Evolutionary conservation across 2,329 filamentous ascomycete species (phyloP), one percentile per base, ranked within the genome.

Genomic region (Xylariaceae sp.): DNA sequence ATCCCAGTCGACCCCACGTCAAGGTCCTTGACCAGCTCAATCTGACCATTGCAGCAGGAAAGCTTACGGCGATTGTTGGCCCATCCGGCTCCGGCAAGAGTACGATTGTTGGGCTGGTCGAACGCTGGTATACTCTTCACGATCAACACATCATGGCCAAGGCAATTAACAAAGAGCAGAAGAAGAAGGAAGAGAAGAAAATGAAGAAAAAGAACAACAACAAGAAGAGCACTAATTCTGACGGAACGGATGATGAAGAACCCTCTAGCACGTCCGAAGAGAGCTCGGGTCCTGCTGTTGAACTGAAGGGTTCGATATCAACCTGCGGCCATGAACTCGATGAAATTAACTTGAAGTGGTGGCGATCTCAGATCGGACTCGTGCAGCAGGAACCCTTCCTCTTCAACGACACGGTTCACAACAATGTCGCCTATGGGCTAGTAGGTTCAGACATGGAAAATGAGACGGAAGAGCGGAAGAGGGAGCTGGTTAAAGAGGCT

Each of bases 21-120:
- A 82, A 81, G 62, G 80, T 89, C 0, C 69, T 89, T 1, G 77
- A 87, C 60, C 71, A 76, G 2, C 68, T 89, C 2, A 76, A 78
- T 61, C 70, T 88, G 6, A 73, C 68, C 0, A 80, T 89, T 53
- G 74, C 80, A 56, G 76, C 80, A 6, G 84, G 85, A 26, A 86
- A 87, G 64, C 79, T 85, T 2, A 89, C 86, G 0, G 87, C 87
- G 2, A 85, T 91, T 19, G 87, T 91, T 26, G 87, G 87, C 0
- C 80, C 85, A 0, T 88, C 84, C 2, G 87, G 87, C 0, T 84
- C 80, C 3, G 87, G 88, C 0, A 91, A 91, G 68, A 87, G 83
- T 49, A 91, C 87, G 0, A 82, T 90, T 30, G 81, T 89, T 0
- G 85, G 84, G 0, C 71, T 91, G 2, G 73, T 90, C 2, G 83